Evolutionary conservation across 2,329 filamentous ascomycete genomes (phyloP), one percentile per base, ranked within the genome.

Genomic region (Trichophyton verrucosum): DNA sequence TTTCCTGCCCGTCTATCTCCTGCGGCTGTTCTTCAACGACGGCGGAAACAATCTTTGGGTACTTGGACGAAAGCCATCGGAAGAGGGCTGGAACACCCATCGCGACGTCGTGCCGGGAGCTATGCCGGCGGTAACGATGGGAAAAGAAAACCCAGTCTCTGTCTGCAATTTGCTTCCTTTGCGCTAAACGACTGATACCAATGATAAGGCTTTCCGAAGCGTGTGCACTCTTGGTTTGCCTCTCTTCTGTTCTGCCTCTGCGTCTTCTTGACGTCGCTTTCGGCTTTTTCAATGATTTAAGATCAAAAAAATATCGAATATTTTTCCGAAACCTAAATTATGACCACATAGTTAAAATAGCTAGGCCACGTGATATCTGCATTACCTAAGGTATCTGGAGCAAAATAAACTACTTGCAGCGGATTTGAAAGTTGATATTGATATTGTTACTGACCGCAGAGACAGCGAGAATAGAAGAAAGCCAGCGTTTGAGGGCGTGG

Each of bases 31-130:
- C 89, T 78, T 99, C 94, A 61, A 91, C 82, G 60, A 99, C 94
- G 5, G 87, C 83, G 8, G 89, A 94, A 66, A 97, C 89, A 72
- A 97, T 99, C 78, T 97, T 97, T 63, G 94, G 94, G 72, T 97
- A 96, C 73, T 95, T 97, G 78, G 86, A 88, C 74, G 90, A 95
- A 63, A 97, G 86, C 91, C 91, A 99, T 82, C 91, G 83, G 75
- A 96, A 97, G 66, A 94, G 87, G 64, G 91, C 91, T 67, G 91
- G 91, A 70, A 96, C 91, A 87, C 91, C 91, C 91, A 96, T 96
- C 62, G 65, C 70, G 66, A 38, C 58, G 55, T 49, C 22, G 20
- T 47, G 15, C 24, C n/a, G 17, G 33, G 33, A 13, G 33, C 33
- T 13, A 13, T 15, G 36, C 2, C n/a, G 27, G 47, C 46, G 22